phyloP scores from a whole-genome alignment of 169 alveolate genomes.

The Eimeria necatrix region DNA sequence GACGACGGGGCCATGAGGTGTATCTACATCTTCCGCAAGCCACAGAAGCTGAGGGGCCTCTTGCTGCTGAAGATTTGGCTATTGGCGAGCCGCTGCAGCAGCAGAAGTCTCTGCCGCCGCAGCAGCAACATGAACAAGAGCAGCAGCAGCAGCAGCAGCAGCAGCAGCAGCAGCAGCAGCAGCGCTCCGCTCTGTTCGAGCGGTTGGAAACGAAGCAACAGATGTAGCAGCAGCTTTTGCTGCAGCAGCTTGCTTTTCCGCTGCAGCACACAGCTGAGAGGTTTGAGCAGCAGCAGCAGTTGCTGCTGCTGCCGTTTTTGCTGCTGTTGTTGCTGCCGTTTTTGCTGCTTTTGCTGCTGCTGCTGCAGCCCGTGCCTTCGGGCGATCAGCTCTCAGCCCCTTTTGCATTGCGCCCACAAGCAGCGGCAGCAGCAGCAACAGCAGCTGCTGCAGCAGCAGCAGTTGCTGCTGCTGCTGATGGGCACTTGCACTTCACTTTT shows the following conservation, averaged over 20 bases:
- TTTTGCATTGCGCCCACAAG: background rate
- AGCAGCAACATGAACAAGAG: background rate
- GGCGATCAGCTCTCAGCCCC: background rate
- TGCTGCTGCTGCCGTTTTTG: too few species aligned
- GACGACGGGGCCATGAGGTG: constrained; percentile 34
- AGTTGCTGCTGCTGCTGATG: background rate
- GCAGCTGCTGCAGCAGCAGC: background rate
- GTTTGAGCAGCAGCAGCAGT: background rate
- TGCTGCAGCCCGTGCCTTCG: too few species aligned
- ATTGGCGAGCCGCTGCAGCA: constrained; percentile 31
- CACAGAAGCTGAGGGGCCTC: constrained; percentile 8
- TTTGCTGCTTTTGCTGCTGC: background rate
- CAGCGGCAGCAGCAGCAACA: background rate
- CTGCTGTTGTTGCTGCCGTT: background rate
- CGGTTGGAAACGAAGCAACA: background rate
- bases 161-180: constrained; percentile 17
- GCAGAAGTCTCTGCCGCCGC: background rate
- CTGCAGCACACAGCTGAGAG: background rate
- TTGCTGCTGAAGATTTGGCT: constrained; percentile 8
- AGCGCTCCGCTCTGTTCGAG: background rate
- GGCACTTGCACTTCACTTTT: too few species aligned
- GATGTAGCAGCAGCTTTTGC: background rate
- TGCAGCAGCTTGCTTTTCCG: background rate
- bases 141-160: constrained; percentile 18
- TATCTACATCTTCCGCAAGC: constrained; percentile 28